Conservation (phyloP, 768 basidiomycete species). For the Galerina sulciceps region DNA sequence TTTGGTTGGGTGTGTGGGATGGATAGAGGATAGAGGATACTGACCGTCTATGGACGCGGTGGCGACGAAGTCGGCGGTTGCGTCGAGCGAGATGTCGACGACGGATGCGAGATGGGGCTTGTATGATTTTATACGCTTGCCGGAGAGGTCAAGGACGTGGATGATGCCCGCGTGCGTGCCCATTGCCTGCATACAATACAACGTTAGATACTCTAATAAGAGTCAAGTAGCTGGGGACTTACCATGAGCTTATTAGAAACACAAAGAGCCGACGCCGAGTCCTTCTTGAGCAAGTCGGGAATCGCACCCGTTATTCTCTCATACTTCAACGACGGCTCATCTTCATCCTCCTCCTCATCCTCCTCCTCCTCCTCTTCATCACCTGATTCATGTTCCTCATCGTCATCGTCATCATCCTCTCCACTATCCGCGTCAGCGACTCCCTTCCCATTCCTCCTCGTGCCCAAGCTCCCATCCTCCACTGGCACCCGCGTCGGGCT, state of each 20-base stretch:
- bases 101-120: slow-evolving; percentile 90
- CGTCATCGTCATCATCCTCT: slow-evolving; percentile 1
- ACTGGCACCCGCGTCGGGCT: slow-evolving; percentile 21
- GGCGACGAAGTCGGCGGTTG: slow-evolving; percentile 85
- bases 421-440: not conserved
- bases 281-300: slow-evolving; percentile 83
- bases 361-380: slow-evolving; percentile 29
- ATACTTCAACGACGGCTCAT: slow-evolving; percentile 93
- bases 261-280: slow-evolving; percentile 83
- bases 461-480: not conserved
- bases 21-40: slow-evolving; percentile 19
- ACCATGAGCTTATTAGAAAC: slow-evolving; percentile 80
- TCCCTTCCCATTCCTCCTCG: not conserved
- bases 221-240: not conserved
- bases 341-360: slow-evolving; percentile 60
- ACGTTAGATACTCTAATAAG: not conserved
- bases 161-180: slow-evolving; percentile 95
- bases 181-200: slow-evolving; percentile 60
- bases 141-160: slow-evolving; percentile 79
- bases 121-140: slow-evolving; percentile 85
- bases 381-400: slow-evolving; percentile 14
- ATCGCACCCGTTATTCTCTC: slow-evolving; percentile 75
- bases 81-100: slow-evolving; percentile 83
- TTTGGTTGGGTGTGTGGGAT: not conserved
- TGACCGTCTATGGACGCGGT: slow-evolving; percentile 94